Evolutionary conservation across 2,329 filamentous ascomycete species (phyloP).

Genomic region (Aspergillus spinulosporus): DNA sequence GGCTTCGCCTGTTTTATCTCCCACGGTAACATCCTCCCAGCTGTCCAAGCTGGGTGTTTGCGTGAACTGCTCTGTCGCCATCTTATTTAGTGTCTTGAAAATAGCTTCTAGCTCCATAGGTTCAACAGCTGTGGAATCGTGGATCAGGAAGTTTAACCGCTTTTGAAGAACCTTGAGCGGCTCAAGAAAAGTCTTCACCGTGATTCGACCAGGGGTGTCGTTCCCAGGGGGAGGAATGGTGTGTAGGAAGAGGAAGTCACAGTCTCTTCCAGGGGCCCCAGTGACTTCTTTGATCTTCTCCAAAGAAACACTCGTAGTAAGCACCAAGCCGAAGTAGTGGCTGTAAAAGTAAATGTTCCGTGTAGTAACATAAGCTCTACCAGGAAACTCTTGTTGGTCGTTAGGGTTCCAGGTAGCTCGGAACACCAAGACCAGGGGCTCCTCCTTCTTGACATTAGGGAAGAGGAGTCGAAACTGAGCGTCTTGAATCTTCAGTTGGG

Average conservation of each 20-base stretch:
- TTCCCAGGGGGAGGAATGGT: constrained; percentile 64
- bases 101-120: constrained; percentile 68
- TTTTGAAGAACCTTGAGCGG: constrained; percentile 78
- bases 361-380: constrained; percentile 83
- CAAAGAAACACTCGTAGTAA: constrained; percentile 76
- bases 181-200: constrained; percentile 90
- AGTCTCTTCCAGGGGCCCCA: constrained; percentile 82
- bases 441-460: constrained; percentile 71
- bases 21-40: constrained; percentile 79
- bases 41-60: constrained; percentile 77
- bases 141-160: constrained; percentile 80
- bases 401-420: constrained; percentile 83
- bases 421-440: constrained; percentile 89
- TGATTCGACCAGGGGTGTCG: constrained; percentile 69
- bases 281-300: constrained; percentile 83
- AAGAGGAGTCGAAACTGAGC: constrained; percentile 92
- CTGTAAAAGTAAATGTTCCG: constrained; percentile 95
- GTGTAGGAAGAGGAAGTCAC: constrained; percentile 89
- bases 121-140: constrained; percentile 72
- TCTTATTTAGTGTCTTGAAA: constrained; percentile 69
- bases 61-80: constrained; percentile 64
- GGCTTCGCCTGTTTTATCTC: constrained; percentile 57
- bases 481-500: constrained; percentile 80
- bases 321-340: constrained; percentile 85
- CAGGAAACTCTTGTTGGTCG: constrained; percentile 74